Evolutionary conservation across 495 filamentous ascomycete genomes (phyloP), one percentile per base, ranked within the genome.

Genomic region (Aspergillus nanangensis): DNA sequence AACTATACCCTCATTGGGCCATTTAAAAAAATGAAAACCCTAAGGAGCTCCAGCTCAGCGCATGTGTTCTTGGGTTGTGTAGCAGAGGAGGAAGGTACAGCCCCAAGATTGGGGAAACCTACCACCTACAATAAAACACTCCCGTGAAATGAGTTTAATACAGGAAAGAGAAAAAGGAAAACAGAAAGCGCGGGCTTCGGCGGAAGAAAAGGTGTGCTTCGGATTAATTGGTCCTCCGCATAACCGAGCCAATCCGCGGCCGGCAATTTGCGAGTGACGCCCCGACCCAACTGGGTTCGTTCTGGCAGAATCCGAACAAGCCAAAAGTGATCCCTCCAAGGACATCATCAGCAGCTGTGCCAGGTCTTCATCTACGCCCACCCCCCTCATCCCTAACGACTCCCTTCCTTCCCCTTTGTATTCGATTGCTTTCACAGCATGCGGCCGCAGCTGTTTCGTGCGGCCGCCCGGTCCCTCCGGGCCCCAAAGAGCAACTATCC

Each of bases 51-150:
- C 82, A 86, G 78, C 79, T 83, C 79, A 79, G 74, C 62, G 79
- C 80, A 60, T 62, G 55, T 75, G 61, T 52, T 84, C 80, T 83
- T 54, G 77, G 76, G 68, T 63, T 74, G 79, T 72, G 68, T 74
- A 78, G 73, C 69, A 86, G 82, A 81, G 82, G 77, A 81, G 58
- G 67, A 55, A 65, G 57, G 69, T 72, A 75, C 43, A 39, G 52
- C 11, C 25, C 25, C 7, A 29, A 11, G 7, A 7, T 11, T 29
- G 44, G 14, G 41, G 25, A 42, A 52, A 67, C 67, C 66, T 71
- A 65, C 73, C 73, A 79, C 86, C 90, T 86, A 96, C 90, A 92
- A 95, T 91, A 94, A 93, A 82, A 63, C 75, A 79, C 80, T 84
- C 74, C 78, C 85, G 63, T 75, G 55, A 72, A 29, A 74, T 72